Evolutionary conservation across 2,329 filamentous ascomycete genomes (phyloP).

Genomic region (Ascosphaera apis): DNA sequence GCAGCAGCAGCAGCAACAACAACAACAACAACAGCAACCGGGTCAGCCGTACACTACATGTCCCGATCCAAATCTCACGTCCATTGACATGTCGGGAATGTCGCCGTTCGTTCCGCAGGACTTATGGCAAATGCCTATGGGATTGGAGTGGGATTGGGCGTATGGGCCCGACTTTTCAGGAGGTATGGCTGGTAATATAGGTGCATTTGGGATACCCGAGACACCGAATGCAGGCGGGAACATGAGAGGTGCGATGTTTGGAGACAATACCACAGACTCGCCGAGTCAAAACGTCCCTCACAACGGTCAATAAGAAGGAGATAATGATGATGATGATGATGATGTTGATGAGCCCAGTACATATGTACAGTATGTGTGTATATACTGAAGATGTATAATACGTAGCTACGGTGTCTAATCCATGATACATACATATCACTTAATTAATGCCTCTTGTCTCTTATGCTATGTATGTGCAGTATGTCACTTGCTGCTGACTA

Average conservation of each 20-base stretch:
- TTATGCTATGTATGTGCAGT: too few species aligned
- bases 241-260: neutral
- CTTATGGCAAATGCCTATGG: slow-evolving; percentile 89
- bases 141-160: slow-evolving; percentile 71
- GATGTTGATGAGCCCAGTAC: too few species aligned
- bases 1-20: slow-evolving; percentile 1
- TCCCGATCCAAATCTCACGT: slow-evolving; percentile 3
- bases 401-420: too few species aligned
- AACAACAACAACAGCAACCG: slow-evolving; percentile 2
- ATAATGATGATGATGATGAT: too few species aligned
- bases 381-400: too few species aligned
- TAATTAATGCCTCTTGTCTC: too few species aligned
- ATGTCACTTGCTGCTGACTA: too few species aligned
- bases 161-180: slow-evolving; percentile 12
- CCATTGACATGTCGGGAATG: slow-evolving; percentile 27
- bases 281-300: neutral
- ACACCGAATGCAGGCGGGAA: neutral
- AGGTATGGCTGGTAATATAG: neutral
- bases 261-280: neutral
- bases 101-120: slow-evolving; percentile 82
- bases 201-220: neutral
- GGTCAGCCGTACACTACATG: slow-evolving; percentile 2
- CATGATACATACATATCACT: too few species aligned
- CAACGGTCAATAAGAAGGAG: neutral
- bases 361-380: too few species aligned